These are phyloP conservation scores for Nymphaea colorata DNA, from an alignment of 164 flowering plant genomes.

Conservation along the genomic window DNA sequence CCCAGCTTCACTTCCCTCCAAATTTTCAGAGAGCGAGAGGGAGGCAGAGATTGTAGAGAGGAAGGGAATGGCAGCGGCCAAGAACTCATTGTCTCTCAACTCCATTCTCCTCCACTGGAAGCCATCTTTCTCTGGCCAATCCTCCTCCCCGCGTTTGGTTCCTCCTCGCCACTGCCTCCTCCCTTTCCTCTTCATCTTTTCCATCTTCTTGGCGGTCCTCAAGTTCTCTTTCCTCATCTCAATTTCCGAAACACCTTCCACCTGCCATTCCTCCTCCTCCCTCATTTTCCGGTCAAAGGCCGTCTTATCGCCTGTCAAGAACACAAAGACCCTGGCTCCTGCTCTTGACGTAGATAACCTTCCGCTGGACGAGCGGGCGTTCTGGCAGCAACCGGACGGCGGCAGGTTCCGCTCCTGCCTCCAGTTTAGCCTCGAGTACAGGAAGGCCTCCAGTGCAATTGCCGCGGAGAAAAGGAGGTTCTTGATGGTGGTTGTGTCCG, in stretches of 20 bases:
- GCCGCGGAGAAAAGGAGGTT: slow-evolving; percentile 39
- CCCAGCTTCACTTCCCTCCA: too few species aligned
- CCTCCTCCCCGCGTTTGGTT: neutral
- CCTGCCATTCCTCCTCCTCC: neutral
- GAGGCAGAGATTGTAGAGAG: too few species aligned
- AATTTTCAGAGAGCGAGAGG: too few species aligned
- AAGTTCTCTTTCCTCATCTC: neutral
- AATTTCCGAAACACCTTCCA: neutral
- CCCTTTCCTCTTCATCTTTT: neutral
- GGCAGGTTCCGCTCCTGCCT: slow-evolving; percentile 40
- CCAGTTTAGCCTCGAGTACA: slow-evolving; percentile 33
- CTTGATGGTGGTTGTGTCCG: slow-evolving; percentile 48
- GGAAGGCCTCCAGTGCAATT: slow-evolving; percentile 25
- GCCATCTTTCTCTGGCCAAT: neutral
- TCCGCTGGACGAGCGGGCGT: slow-evolving; percentile 30
- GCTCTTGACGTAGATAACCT: slow-evolving; percentile 10
- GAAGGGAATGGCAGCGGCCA: neutral
- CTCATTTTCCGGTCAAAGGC: neutral
- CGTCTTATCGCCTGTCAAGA: neutral
- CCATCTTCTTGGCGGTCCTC: neutral
- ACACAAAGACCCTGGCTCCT: slow-evolving; percentile 32
- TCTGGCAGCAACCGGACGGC: slow-evolving; percentile 54
- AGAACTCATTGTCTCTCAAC: neutral
- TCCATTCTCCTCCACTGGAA: neutral
- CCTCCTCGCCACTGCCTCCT: neutral